Evolutionary conservation across 805 yeast genomes (phyloP), one percentile per base, ranked within the genome.

Genomic region (Ogataea methanolica): DNA sequence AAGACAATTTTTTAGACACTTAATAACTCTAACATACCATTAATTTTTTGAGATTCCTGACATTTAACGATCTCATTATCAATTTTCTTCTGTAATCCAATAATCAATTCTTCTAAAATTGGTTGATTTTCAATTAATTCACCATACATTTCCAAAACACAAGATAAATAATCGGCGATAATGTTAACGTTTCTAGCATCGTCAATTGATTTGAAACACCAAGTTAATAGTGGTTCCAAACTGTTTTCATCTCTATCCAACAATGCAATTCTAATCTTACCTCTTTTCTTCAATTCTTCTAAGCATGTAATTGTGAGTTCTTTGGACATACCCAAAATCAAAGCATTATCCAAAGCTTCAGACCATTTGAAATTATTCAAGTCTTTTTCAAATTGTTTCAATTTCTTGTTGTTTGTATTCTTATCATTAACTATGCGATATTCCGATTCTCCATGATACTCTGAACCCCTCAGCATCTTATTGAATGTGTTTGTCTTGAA

Each of bases 21-120:
- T 58, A 92, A 73, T 56, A 94, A 68, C 67, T 89, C 95, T 58
- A 94, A 72, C 97, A 94, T 94, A 46, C 99, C 99, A 59, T 86
- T 89, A 39, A 94, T 81, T 63, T 82, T 84, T 64, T 85, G 86
- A 6, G 97, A 96, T 62, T 91, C 97, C 62, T 80, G 80, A 39
- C 96, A 87, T 60, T 85, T 83, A 47, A 75, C 77, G 22, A 90
- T 79, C 67, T 92, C 97, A 33, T 69, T 62, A 47, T 76, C 78
- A 26, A 92, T 74, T 58, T 79, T 80, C 61, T 76, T 77, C 56
- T 75, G 73, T 52, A 94, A 70, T 47, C 78, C 76, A 43, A 73
- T 68, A 41, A 90, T 68, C 44, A 88, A 72, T 57, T 86, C 94
- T 55, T 85, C 90, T 53, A 94, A 70, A 2, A 87, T 84, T 6